Evolutionary conservation across 176 grass and related monocot species (phyloP), one percentile per base, ranked within the genome.

Genomic region (Triticum urartu): DNA sequence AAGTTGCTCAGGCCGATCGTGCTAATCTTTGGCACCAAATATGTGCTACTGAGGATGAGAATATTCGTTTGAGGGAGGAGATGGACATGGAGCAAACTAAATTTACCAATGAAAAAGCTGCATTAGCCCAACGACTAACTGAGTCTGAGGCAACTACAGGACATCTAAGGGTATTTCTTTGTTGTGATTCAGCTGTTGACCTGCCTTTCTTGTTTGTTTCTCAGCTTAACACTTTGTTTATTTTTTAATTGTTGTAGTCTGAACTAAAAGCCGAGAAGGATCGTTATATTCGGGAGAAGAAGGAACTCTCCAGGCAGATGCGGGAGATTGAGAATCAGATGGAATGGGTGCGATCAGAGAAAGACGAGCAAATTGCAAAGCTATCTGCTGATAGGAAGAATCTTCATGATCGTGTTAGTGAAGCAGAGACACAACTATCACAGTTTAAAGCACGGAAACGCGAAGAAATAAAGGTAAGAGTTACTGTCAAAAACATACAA

Each of bases 321-420:
- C 68, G 77, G 59, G 97, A 94, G 64, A 80, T 95, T 64, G 94
- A 98, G 62, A 94, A 87, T 77, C 97, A 98, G 80, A 79, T 98
- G 82, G 97, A 98, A 87, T 98, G 97, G 97, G 83, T 98, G 81
- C 90, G 89, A 88, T 91, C 97, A 72, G 97, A 98, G 86, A 98
- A 95, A 26, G 90, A 91, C 76, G 97, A 98, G 88, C 83, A 95
- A 91, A 86, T 96, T 39, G 40, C 79, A 82, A 98, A 96, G 72
- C 83, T 98, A 36, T 87, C 82, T 85, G 79, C 88, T 72, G 94
- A 98, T 11, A 94, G 91, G 85, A 90, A 91, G 79, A 84, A 78
- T 85, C 88, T 94, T 54, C 94, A 89, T 65, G 97, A 92, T 79
- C 90, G 90, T 83, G 84, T 99, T 88, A 84, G 89, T 88, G 94